Evolutionary conservation across 2,329 filamentous ascomycete species (phyloP).

Genomic region (Fusarium sp.): DNA sequence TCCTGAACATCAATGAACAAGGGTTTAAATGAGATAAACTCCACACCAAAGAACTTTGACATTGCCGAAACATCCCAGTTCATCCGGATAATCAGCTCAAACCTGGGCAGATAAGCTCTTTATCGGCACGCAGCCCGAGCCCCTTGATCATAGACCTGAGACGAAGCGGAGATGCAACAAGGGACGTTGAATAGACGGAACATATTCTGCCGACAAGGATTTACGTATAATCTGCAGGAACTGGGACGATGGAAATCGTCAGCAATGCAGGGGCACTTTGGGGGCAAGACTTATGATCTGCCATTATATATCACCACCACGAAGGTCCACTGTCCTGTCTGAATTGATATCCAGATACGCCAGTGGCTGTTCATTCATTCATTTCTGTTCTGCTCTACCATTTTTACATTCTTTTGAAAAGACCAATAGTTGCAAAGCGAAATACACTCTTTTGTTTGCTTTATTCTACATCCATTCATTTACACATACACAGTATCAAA

Average conservation of each 20-base stretch:
- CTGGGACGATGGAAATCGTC: constrained; percentile 23
- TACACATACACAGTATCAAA: constrained; percentile 10
- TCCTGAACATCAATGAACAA: not conserved
- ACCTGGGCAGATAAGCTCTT: constrained; percentile 27
- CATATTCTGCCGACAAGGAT: constrained; percentile 35
- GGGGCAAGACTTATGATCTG: not conserved
- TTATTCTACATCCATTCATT: constrained; percentile 24
- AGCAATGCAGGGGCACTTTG: not conserved
- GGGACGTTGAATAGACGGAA: constrained; percentile 39
- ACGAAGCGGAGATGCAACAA: constrained; percentile 42
- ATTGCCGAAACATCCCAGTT: constrained; percentile 21
- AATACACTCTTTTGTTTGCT: constrained; percentile 23
- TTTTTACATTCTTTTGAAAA: constrained; percentile 14
- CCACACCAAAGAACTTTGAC: constrained; percentile 20
- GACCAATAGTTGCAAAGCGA: not conserved
- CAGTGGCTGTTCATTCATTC: constrained; percentile 23
- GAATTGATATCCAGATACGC: constrained; percentile 9
- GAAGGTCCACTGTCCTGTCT: not conserved
- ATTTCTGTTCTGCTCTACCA: constrained; percentile 2
- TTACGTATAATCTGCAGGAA: constrained; percentile 1
- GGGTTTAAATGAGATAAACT: constrained; percentile 4
- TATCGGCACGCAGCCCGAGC: constrained; percentile 12
- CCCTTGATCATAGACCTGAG: constrained; percentile 43
- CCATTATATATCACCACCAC: constrained; percentile 29
- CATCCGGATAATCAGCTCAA: constrained; percentile 8